Evolutionary conservation across 1,284 basidiomycete genomes (phyloP).

Genomic region (Sanghuangporus weigelae): DNA sequence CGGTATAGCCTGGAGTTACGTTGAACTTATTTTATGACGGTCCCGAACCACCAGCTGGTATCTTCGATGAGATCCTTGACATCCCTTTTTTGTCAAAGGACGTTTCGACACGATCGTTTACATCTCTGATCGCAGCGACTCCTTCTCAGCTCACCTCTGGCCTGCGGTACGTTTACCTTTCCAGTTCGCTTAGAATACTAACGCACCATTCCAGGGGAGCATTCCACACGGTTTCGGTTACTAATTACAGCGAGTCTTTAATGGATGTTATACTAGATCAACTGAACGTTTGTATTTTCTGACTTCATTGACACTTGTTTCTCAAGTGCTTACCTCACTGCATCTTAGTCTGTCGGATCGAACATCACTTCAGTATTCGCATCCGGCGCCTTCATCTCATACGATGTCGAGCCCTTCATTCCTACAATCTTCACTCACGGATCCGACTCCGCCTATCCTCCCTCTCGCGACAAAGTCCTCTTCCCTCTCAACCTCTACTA

Average conservation of each 20-base stretch:
- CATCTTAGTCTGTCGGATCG: constrained; percentile 32
- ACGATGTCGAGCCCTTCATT: constrained; percentile 54
- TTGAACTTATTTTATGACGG: constrained; percentile 48
- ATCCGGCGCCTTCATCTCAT: constrained; percentile 38
- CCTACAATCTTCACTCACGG: constrained; percentile 38
- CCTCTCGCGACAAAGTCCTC: constrained; percentile 33
- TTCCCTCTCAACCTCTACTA: constrained; percentile 46
- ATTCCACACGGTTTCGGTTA: constrained; percentile 46
- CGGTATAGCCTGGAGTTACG: constrained; percentile 31
- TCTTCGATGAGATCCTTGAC: constrained; percentile 44
- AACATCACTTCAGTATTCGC: constrained; percentile 23
- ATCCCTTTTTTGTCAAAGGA: constrained; percentile 35
- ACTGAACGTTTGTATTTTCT: constrained; percentile 33
- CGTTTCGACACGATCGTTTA: constrained; percentile 35
- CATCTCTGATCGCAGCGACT: constrained; percentile 35
- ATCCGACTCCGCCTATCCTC: constrained; percentile 22
- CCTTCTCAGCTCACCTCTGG: constrained; percentile 37
- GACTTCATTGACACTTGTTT: not conserved
- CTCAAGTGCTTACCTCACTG: not conserved
- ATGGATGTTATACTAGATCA: constrained; percentile 46
- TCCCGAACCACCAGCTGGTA: constrained; percentile 40
- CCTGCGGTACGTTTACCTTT: constrained; percentile 32
- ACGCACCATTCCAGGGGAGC: constrained; percentile 30
- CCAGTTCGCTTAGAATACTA: not conserved
- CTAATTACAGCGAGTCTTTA: constrained; percentile 35